Conservation (phyloP, 805 yeast species). For the Starmerella etchellsii region DNA sequence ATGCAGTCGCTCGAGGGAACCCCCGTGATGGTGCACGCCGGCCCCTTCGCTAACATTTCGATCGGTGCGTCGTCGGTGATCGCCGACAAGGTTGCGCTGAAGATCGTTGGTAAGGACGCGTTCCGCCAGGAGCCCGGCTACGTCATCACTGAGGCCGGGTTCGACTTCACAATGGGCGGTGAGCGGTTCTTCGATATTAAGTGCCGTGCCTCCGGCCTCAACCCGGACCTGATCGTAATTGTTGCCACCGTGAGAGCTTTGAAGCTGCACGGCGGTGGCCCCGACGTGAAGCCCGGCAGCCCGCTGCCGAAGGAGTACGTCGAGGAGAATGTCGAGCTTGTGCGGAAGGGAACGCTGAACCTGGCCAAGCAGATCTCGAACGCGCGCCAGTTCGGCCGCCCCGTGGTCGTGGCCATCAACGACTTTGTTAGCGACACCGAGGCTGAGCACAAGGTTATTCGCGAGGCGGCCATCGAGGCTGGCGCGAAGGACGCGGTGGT, state of each 20-base stretch:
- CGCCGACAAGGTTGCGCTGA: slow-evolving; percentile 86
- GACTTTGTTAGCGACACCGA: slow-evolving; percentile 70
- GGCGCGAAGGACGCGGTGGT: slow-evolving; percentile 89
- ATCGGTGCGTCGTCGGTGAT: slow-evolving; percentile 92
- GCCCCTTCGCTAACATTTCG: slow-evolving; percentile 95
- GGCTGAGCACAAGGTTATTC: slow-evolving; percentile 67
- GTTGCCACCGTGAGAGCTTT: slow-evolving; percentile 95
- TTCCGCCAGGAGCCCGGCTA: slow-evolving; percentile 41
- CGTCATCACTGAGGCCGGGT: slow-evolving; percentile 95
- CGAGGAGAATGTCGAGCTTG: slow-evolving; percentile 67
- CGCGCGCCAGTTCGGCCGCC: slow-evolving; percentile 74
- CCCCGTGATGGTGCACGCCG: slow-evolving; percentile 97
- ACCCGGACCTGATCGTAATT: slow-evolving; percentile 81
- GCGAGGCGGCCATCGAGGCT: slow-evolving; percentile 65
- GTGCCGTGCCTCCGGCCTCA: slow-evolving; percentile 83
- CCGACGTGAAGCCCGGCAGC: slow-evolving; percentile 89
- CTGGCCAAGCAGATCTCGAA: slow-evolving; percentile 81
- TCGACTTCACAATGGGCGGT: slow-evolving; percentile 98
- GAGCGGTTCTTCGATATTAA: slow-evolving; percentile 93
- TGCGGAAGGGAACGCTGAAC: slow-evolving; percentile 72
- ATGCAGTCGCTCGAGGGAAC: slow-evolving; percentile 98
- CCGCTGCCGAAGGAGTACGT: slow-evolving; percentile 72
- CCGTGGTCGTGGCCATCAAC: slow-evolving; percentile 91
- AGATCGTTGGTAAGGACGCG: slow-evolving; percentile 60
- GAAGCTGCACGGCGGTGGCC: slow-evolving; percentile 94